Percentiles rank a stretch among this genome's conserved stretches.
Evolutionary conservation across 352 stramenopile species (phyloP).

Genomic region (Stephanocyclus meneghinianus): DNA sequence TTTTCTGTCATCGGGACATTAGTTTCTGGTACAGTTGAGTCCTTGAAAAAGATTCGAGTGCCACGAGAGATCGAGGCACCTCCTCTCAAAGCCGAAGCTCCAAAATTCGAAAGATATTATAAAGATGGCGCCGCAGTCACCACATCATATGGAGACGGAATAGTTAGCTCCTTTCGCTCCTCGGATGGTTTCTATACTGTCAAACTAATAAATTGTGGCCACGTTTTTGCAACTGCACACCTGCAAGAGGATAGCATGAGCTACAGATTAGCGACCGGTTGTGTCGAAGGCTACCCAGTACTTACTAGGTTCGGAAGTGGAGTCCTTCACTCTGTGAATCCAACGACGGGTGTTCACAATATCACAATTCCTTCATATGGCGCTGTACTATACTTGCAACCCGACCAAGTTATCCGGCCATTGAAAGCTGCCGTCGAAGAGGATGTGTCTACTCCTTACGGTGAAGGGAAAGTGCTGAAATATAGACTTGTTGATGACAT

Average conservation of each 20-base stretch:
- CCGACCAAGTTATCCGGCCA: slow-evolving; percentile 64
- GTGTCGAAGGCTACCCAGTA: slow-evolving; percentile 81
- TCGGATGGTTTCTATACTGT: slow-evolving; percentile 79
- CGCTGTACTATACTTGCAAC: slow-evolving; percentile 80
- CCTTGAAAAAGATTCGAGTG: slow-evolving; percentile 53
- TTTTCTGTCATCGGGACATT: slow-evolving; percentile 59
- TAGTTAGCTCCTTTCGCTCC: slow-evolving; percentile 61
- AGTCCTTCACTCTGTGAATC: slow-evolving; percentile 77
- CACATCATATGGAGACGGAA: slow-evolving; percentile 73
- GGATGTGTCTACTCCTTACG: slow-evolving; percentile 76
- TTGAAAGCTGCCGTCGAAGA: slow-evolving; percentile 79
- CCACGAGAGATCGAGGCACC: slow-evolving; percentile 47
- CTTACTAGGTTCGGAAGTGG: slow-evolving; percentile 73
- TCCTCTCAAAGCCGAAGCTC: slow-evolving; percentile 21
- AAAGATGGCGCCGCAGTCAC: slow-evolving; percentile 73
- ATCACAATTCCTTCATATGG: slow-evolving; percentile 67
- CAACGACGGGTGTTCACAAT: slow-evolving; percentile 79
- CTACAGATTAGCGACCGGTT: slow-evolving; percentile 73
- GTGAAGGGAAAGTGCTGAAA: slow-evolving; percentile 71
- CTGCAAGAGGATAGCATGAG: slow-evolving; percentile 68
- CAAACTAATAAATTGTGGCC: slow-evolving; percentile 59
- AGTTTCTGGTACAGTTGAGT: slow-evolving; percentile 51
- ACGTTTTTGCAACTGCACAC: slow-evolving; percentile 60
- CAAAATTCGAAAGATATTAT: slow-evolving; percentile 76
- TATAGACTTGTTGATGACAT: slow-evolving; percentile 67